phyloP scores from a whole-genome alignment of 805 yeast species.

The Yarrowia sp. region DNA sequence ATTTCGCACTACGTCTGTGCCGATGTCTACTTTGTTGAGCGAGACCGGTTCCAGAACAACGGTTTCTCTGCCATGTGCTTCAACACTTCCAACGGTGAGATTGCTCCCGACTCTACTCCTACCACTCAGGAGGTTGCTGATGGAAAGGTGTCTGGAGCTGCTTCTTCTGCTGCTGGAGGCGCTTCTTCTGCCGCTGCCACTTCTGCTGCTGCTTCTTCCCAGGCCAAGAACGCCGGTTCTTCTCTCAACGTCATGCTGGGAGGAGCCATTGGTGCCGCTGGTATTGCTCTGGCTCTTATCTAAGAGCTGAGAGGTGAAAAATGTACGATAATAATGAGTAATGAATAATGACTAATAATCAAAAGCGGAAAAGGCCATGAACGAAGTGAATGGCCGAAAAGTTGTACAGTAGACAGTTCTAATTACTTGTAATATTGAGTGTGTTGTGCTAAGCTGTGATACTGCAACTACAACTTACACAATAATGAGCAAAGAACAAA shows the following conservation, averaged over 20 bases:
- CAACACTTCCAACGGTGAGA: conserved; percentile 43
- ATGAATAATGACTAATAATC: background rate
- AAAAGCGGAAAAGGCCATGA: too few species aligned
- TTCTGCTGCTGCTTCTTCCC: conserved; percentile 64
- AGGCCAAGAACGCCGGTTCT: conserved; percentile 49
- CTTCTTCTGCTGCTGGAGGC: conserved; percentile 49
- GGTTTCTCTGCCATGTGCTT: conserved; percentile 43
- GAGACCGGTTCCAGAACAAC: conserved; percentile 42
- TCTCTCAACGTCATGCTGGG: conserved; percentile 36
- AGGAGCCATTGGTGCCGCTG: conserved; percentile 27
- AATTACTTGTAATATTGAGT: too few species aligned
- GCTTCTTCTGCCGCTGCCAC: conserved; percentile 59
- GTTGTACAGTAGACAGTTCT: too few species aligned
- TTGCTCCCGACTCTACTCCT: conserved; percentile 41
- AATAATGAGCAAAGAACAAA: too few species aligned
- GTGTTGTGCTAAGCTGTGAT: too few species aligned
- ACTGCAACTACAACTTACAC: too few species aligned
- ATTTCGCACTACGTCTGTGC: conserved; percentile 49
- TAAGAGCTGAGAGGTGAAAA: background rate
- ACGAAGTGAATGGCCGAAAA: too few species aligned
- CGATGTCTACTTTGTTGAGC: conserved; percentile 44
- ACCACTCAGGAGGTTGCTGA: conserved; percentile 22
- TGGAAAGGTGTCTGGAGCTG: background rate
- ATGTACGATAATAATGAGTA: conserved; percentile 18
- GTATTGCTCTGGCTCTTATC: conserved; percentile 25